phyloP scores from a whole-genome alignment of 768 basidiomycete species.

The Suillus lakei region DNA sequence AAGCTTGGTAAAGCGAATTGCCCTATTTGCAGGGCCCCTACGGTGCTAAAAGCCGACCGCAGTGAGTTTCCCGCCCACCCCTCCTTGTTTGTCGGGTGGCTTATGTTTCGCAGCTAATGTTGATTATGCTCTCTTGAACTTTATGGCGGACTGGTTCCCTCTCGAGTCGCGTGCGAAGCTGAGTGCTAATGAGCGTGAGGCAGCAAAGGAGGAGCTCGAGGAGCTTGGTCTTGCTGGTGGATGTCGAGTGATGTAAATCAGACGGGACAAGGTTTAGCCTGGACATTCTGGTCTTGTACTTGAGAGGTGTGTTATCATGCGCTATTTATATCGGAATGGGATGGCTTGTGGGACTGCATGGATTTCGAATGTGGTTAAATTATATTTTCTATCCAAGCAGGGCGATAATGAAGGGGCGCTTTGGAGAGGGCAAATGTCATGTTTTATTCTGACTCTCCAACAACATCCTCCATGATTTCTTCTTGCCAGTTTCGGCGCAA shows the following conservation, averaged over 20 bases:
- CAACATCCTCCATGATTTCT: constrained; percentile 56
- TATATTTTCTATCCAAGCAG: constrained; percentile 9
- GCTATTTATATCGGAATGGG: not conserved
- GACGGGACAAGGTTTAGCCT: not conserved
- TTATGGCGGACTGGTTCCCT: constrained; percentile 94
- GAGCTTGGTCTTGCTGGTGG: constrained; percentile 58
- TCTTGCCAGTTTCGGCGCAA: constrained; percentile 61
- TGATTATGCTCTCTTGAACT: constrained; percentile 79
- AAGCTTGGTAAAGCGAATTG: constrained; percentile 75
- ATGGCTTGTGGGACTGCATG: not conserved
- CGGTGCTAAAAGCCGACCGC: constrained; percentile 76
- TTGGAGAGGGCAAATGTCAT: not conserved
- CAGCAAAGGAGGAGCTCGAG: constrained; percentile 66
- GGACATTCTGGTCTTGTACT: not conserved
- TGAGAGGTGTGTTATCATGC: not conserved
- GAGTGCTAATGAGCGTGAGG: constrained; percentile 76
- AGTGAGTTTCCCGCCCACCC: constrained; percentile 51
- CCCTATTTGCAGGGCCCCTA: constrained; percentile 82
- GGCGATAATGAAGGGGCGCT: constrained; percentile 1
- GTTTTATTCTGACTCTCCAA: constrained; percentile 27
- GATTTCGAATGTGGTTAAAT: not conserved
- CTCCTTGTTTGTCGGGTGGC: not conserved
- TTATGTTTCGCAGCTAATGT: constrained; percentile 60
- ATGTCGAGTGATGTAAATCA: constrained; percentile 48
- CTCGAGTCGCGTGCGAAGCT: constrained; percentile 77